phyloP scores from a whole-genome alignment of 2,329 filamentous ascomycete genomes.

The Talaromyces islandicus region DNA sequence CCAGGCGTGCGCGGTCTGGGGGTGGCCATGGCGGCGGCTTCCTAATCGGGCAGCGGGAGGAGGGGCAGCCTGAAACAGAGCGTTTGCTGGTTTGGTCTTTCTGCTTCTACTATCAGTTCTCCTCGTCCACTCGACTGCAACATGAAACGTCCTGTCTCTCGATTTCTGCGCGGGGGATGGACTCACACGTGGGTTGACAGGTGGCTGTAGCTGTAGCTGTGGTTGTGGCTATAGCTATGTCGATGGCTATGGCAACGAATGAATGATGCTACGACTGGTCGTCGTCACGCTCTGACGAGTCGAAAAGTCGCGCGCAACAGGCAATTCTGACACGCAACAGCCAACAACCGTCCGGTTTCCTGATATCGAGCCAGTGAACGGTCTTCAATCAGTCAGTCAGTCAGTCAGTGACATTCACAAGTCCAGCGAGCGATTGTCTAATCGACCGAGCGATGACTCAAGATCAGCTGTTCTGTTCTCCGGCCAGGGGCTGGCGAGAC shows the following conservation, averaged over 20 bases:
- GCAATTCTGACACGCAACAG: neutral
- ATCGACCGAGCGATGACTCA: neutral
- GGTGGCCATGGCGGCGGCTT: slow-evolving; percentile 26
- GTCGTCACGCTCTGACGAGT: neutral
- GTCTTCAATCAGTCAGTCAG: neutral
- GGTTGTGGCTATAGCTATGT: neutral
- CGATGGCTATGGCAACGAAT: neutral
- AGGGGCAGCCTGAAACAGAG: slow-evolving; percentile 18
- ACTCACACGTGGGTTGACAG: neutral
- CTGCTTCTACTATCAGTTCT: neutral
- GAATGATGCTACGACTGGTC: neutral
- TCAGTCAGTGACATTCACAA: slow-evolving; percentile 16
- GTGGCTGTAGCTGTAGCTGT: neutral
- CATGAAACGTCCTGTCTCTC: neutral
- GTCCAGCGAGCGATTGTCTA: slow-evolving; percentile 19
- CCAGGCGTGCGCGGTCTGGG: slow-evolving; percentile 32
- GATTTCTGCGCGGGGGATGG: neutral
- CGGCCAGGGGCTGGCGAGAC: slow-evolving; percentile 9
- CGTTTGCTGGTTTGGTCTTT: neutral
- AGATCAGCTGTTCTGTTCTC: slow-evolving; percentile 1
- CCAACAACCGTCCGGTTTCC: neutral
- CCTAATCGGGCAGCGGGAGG: slow-evolving; percentile 16
- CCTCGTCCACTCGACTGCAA: neutral
- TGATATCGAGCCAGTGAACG: neutral
- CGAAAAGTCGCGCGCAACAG: neutral